phyloP scores from a whole-genome alignment of 352 stramenopile species.

The Phytopythium montanum region DNA sequence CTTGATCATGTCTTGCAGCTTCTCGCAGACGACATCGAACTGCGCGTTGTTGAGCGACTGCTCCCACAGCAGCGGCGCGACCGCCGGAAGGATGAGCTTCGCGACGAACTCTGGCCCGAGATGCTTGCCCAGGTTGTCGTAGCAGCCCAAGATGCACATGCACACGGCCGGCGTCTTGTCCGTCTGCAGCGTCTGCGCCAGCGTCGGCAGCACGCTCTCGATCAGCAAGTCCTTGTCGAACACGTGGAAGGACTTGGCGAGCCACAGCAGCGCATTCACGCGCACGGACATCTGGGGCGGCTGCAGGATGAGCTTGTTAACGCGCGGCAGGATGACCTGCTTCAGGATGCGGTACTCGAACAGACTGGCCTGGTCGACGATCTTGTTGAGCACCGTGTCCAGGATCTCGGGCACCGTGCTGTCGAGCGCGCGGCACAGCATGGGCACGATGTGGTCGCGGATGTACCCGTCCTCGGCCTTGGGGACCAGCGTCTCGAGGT shows the following conservation, averaged over 20 bases:
- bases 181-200: conserved; percentile 63
- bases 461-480: conserved; percentile 88
- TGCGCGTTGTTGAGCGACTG: conserved; percentile 71
- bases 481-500: conserved; percentile 74
- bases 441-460: conserved; percentile 85
- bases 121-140: conserved; percentile 88
- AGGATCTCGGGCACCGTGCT: conserved; percentile 84
- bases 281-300: conserved; percentile 79
- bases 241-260: conserved; percentile 87
- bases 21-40: conserved; percentile 85
- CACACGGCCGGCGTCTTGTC: conserved; percentile 84
- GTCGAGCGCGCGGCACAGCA: conserved; percentile 81
- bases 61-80: conserved; percentile 80
- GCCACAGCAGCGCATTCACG: conserved; percentile 83
- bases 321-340: conserved; percentile 79
- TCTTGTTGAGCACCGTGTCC: conserved; percentile 87
- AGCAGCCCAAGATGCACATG: conserved; percentile 87
- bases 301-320: conserved; percentile 85
- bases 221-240: conserved; percentile 87
- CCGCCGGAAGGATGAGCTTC: conserved; percentile 80
- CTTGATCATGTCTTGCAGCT: conserved; percentile 89
- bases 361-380: conserved; percentile 80
- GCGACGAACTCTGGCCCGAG: conserved; percentile 77
- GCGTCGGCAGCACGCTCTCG: conserved; percentile 77
- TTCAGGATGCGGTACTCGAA: conserved; percentile 90